A percentile compares a stretch with the other conserved stretches of the same genome.
These are phyloP conservation scores for Aspergillus sp. DNA, from an alignment of 2,329 filamentous ascomycete species.

Conservation along the genomic window DNA sequence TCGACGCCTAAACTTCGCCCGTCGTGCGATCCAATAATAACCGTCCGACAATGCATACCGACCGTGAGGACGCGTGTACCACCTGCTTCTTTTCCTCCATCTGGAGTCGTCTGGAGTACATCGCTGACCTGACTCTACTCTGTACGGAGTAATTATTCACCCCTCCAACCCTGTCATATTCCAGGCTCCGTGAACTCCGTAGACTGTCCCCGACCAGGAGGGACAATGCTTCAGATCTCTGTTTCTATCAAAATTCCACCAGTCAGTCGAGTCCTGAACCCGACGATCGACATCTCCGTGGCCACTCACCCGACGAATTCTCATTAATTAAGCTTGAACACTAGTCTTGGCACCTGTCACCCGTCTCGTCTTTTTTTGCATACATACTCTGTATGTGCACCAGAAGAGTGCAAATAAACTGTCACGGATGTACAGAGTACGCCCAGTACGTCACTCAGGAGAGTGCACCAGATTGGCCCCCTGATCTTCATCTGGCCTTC, in stretches of 20 bases:
- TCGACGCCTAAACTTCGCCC: not conserved
- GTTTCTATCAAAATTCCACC: not conserved
- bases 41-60: not conserved
- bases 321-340: conserved; percentile 16
- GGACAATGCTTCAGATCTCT: not conserved
- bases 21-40: not conserved
- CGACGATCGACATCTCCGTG: not conserved
- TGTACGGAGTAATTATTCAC: too few relatives aligned
- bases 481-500: conserved; percentile 5
- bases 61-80: conserved; percentile 1
- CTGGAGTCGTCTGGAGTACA: not conserved
- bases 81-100: not conserved
- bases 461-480: not conserved
- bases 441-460: conserved; percentile 1
- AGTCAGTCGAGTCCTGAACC: not conserved
- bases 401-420: not conserved
- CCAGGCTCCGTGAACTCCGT: too few relatives aligned
- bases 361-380: not conserved
- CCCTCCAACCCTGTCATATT: too few relatives aligned
- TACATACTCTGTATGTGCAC: not conserved
- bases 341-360: conserved; percentile 14
- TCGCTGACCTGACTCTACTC: too few relatives aligned
- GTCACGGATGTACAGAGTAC: not conserved
- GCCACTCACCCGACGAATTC: not conserved
- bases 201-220: not conserved